Conservation (phyloP, 306 rosid species). For the Phaseolus lunatus region DNA sequence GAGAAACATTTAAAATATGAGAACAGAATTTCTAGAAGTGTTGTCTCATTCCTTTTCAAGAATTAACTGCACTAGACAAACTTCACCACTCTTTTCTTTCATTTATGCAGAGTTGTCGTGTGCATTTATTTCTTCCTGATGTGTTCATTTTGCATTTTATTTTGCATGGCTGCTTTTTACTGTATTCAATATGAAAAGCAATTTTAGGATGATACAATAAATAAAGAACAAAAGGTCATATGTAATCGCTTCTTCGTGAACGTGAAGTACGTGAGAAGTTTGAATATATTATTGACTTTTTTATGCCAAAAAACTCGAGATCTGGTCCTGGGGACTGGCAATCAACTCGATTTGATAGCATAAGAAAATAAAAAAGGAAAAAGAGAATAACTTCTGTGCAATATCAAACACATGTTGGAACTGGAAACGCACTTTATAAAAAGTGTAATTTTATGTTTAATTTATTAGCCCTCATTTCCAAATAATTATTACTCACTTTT, state of each 20-base stretch:
- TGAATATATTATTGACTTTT: conserved; percentile 38
- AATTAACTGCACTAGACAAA: conserved; percentile 44
- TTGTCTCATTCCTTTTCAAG: conserved; percentile 39
- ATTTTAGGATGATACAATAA: background rate
- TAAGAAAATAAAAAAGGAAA: conserved; percentile 10
- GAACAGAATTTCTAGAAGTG: conserved; percentile 40
- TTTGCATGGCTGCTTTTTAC: background rate
- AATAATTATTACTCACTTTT: background rate
- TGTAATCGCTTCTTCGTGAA: conserved; percentile 27
- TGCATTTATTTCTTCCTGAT: conserved; percentile 29
- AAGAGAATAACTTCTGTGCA: background rate
- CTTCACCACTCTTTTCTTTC: conserved; percentile 30
- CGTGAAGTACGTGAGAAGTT: conserved; percentile 43
- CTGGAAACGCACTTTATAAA: background rate
- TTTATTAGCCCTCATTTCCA: conserved; percentile 1
- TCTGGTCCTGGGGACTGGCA: conserved; percentile 49
- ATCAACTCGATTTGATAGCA: conserved; percentile 47
- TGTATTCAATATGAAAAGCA: conserved; percentile 30
- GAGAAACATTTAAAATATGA: background rate
- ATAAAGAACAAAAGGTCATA: conserved; percentile 28
- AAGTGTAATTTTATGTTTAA: conserved; percentile 10
- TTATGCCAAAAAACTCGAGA: conserved; percentile 34
- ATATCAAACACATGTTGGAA: conserved; percentile 32
- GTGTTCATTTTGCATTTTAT: conserved; percentile 13
- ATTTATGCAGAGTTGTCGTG: conserved; percentile 16